phyloP scores from a whole-genome alignment of 1,284 basidiomycete species.

The Apiotrichum sp. region DNA sequence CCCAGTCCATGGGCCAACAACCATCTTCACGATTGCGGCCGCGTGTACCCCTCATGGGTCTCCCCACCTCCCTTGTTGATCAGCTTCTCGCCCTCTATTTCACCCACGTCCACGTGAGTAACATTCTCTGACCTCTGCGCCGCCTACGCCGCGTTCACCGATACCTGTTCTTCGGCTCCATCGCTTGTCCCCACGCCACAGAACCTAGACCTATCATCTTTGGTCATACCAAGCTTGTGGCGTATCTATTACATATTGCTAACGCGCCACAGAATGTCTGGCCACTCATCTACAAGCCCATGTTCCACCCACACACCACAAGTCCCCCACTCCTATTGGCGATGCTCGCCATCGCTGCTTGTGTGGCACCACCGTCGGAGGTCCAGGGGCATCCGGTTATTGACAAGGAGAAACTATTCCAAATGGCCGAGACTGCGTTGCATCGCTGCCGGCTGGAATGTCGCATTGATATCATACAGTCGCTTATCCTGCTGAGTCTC shows the following conservation, averaged over 20 bases:
- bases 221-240: no score
- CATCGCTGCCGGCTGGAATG: constrained; percentile 25
- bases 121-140: no score
- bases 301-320: constrained; percentile 33
- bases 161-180: no score
- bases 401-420: constrained; percentile 54
- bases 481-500: constrained; percentile 45
- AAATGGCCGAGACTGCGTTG: constrained; percentile 30
- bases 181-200: no score
- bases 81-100: constrained; percentile 36
- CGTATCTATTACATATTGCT: not conserved
- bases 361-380: constrained; percentile 23
- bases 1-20: not conserved
- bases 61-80: constrained; percentile 24
- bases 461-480: constrained; percentile 40
- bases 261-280: constrained; percentile 34
- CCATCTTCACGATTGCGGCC: not conserved
- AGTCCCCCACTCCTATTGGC: constrained; percentile 32
- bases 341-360: constrained; percentile 40
- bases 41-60: constrained; percentile 15
- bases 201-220: no score
- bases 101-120: constrained; percentile 37
- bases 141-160: no score
- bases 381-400: not conserved
- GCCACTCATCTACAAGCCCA: constrained; percentile 43